Base-by-base conservation (phyloP, 1,284 basidiomycete species). In the Cutaneotrichosporon cyanovorans region DNA sequence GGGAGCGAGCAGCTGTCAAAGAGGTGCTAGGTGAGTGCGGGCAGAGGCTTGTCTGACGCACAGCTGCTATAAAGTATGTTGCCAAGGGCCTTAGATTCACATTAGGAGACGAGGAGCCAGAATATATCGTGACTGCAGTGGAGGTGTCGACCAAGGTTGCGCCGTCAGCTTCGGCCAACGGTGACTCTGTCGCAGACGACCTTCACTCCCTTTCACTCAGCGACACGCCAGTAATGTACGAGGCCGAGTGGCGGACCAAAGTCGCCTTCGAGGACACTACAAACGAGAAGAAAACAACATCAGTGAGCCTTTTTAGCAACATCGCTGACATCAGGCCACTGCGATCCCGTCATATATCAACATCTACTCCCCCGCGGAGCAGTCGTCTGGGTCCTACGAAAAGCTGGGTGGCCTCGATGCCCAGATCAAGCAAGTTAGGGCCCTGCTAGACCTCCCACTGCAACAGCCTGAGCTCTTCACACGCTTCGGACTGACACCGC, bases 381-480 rank as follows among this genome's bases (percentile, higher is more conserved):
- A 56, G 8, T 59, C 56, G 1, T 48, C 50, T 5, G 40, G 58
- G n/a, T 56, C 76, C 0, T 80, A 79, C 63, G 76, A 81, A 15
- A 77, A 80, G 14, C 83, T 99, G 15, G 95, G 95, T 21, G 95
- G 95, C 3, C 77, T 98, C 21, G 79, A 84, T 58, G 79, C 80
- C 55, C 91, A 96, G 63, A 92, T 99, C 53, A 76, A 81, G 44
- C 82, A 89, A 67, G 87, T 99, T 53, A 81, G 86, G 32, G 85
- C 91, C 59, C 79, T 99, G n/a, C 80, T 99, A 33, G 93, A 98
- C 62, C 84, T 98, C 45, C 95, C 95, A 1, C 76, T 98, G 39
- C 85, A 80, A 18, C 82, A 83, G 30, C 95, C 95, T 5, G 86
- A 92, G 45, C 77, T 97, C 14, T 98, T 93, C 72, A 78, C 76